These are phyloP conservation scores for Ustilago hordei DNA, from an alignment of 1,284 basidiomycete species.

Conservation along the genomic window DNA sequence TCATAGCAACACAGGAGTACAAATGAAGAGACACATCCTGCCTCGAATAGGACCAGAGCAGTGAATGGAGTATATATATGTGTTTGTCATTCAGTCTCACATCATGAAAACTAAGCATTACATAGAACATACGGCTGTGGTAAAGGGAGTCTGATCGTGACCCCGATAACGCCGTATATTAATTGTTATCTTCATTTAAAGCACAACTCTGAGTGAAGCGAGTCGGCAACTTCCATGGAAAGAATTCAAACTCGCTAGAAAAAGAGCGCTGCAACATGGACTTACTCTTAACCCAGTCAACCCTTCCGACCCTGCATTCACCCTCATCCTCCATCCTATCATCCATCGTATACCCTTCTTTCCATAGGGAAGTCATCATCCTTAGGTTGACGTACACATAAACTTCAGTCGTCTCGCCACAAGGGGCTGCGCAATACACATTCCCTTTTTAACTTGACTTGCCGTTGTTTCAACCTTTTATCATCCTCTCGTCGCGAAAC, in stretches of 20 bases:
- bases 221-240: slow-evolving; percentile 15
- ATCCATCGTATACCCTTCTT: not conserved
- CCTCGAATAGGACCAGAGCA: too few species aligned
- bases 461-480: not conserved
- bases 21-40: too few species aligned
- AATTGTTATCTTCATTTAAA: too few species aligned
- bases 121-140: too few species aligned
- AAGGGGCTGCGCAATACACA: not conserved
- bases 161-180: too few species aligned
- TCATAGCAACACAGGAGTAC: too few species aligned
- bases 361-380: not conserved
- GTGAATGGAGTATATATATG: too few species aligned
- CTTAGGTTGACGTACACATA: not conserved
- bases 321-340: not conserved
- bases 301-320: slow-evolving; percentile 4
- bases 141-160: too few species aligned
- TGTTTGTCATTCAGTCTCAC: too few species aligned
- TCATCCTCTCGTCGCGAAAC: not conserved
- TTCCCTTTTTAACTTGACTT: not conserved
- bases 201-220: not conserved
- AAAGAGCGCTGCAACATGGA: slow-evolving; percentile 1
- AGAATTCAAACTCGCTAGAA: slow-evolving; percentile 8
- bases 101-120: too few species aligned
- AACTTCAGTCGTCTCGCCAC: not conserved
- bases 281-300: not conserved